Conservation (phyloP, 2,329 filamentous ascomycete genomes). For the Phaeoacremonium minimum region DNA sequence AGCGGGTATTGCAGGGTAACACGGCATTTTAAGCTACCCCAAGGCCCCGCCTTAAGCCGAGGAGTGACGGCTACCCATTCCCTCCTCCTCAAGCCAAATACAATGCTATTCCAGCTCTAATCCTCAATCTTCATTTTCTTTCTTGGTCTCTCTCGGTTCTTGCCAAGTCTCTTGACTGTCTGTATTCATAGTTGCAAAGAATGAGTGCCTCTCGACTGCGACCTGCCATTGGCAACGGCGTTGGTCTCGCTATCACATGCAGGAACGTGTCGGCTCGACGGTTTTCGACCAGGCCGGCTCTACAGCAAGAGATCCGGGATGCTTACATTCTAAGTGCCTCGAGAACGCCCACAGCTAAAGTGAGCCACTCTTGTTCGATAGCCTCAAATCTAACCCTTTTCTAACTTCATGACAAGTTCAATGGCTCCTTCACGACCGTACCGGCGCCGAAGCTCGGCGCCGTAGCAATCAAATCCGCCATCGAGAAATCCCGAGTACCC, state of each 20-base stretch:
- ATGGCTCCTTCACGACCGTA: conserved; percentile 81
- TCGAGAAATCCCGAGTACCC: conserved; percentile 82
- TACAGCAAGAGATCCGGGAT: conserved; percentile 70
- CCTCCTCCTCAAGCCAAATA: no score
- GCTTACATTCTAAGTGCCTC: conserved; percentile 91
- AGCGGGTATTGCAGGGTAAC: no score
- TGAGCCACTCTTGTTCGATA: no score
- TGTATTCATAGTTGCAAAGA: no score
- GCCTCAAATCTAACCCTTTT: no score
- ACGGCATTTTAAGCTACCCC: no score
- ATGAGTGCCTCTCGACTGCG: conserved; percentile 25
- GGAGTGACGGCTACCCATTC: no score
- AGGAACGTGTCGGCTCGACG: conserved; percentile 22
- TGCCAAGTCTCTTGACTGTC: no score
- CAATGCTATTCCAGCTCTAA: no score
- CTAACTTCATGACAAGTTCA: no score
- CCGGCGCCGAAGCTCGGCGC: conserved; percentile 86
- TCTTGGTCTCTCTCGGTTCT: no score
- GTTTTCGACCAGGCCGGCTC: conserved; percentile 40
- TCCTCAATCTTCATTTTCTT: background rate
- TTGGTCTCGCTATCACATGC: conserved; percentile 9
- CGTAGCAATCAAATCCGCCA: conserved; percentile 83
- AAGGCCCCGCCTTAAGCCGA: background rate
- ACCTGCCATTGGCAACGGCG: conserved; percentile 3
- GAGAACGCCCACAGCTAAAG: conserved; percentile 86